Conservation (phyloP, 2,329 filamentous ascomycete species). For the Leptographium lundbergii region DNA sequence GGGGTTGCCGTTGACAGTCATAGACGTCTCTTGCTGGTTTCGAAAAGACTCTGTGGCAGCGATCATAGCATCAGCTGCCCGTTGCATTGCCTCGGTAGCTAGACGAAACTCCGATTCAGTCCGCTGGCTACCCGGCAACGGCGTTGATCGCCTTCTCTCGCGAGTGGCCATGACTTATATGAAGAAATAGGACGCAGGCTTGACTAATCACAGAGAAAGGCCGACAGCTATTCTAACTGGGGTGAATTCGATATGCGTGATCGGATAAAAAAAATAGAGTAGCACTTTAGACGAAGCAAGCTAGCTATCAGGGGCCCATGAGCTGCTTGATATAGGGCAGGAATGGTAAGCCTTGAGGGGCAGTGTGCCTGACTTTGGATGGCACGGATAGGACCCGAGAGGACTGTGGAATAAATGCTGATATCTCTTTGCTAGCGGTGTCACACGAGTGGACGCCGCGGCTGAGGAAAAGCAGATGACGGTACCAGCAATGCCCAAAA, state of each 20-base stretch:
- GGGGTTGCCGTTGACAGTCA: not conserved
- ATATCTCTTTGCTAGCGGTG: not conserved
- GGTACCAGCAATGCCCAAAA: not conserved
- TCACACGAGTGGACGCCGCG: not conserved
- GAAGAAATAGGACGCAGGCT: not conserved
- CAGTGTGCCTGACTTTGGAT: not conserved
- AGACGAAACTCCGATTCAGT: slow-evolving; percentile 12
- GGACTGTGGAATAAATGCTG: not conserved
- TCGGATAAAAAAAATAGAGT: not conserved
- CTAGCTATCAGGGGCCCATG: not conserved
- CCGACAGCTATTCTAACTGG: not conserved
- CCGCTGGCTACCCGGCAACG: slow-evolving; percentile 5
- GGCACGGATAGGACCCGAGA: not conserved
- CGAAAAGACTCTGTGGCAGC: slow-evolving; percentile 18
- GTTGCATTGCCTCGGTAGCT: slow-evolving; percentile 19
- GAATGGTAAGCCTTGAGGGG: not conserved
- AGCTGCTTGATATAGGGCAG: not conserved
- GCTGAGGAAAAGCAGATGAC: not conserved
- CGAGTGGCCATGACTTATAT: not conserved
- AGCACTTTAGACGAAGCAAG: not conserved
- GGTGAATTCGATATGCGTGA: not conserved
- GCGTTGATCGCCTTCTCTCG: slow-evolving; percentile 7
- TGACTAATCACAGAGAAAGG: not conserved
- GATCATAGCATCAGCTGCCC: slow-evolving; percentile 19
- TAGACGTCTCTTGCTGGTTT: slow-evolving; percentile 3